Evolutionary conservation across 371 early-diverging fungal genomes (phyloP).

Genomic region (Entomophthora muscae): DNA sequence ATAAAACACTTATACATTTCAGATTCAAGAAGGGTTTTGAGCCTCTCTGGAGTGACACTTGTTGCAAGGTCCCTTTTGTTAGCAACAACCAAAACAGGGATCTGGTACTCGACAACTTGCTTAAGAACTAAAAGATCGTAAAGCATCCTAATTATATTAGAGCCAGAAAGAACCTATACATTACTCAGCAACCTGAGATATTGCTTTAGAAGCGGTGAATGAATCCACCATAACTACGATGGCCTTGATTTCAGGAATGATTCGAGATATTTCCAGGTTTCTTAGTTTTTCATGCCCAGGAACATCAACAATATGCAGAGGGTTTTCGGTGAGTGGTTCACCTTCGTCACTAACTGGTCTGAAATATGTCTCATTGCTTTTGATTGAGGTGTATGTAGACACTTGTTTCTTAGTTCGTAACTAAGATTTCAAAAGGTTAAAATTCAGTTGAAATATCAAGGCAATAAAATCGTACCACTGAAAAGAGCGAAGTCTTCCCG

Average conservation of each 20-base stretch:
- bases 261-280: conserved; percentile 43
- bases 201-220: conserved; percentile 26
- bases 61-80: conserved; percentile 67
- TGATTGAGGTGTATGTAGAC: background rate
- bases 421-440: background rate
- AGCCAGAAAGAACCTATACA: background rate
- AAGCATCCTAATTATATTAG: conserved; percentile 13
- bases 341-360: conserved; percentile 2
- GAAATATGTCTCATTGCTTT: background rate
- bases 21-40: conserved; percentile 39
- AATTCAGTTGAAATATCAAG: background rate
- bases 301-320: conserved; percentile 54
- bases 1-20: conserved; percentile 39
- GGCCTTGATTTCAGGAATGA: conserved; percentile 43
- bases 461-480: background rate
- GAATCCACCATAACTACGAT: conserved; percentile 69
- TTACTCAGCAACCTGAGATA: conserved; percentile 35
- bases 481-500: conserved; percentile 1
- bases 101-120: conserved; percentile 26
- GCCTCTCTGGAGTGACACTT: conserved; percentile 39
- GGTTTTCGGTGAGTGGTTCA: conserved; percentile 13
- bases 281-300: conserved; percentile 71
- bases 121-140: conserved; percentile 56
- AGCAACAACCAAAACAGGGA: conserved; percentile 54
- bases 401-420: background rate